Base-by-base conservation (phyloP, 2,329 filamentous ascomycete genomes). In the Proliferodiscus dingleyae region DNA sequence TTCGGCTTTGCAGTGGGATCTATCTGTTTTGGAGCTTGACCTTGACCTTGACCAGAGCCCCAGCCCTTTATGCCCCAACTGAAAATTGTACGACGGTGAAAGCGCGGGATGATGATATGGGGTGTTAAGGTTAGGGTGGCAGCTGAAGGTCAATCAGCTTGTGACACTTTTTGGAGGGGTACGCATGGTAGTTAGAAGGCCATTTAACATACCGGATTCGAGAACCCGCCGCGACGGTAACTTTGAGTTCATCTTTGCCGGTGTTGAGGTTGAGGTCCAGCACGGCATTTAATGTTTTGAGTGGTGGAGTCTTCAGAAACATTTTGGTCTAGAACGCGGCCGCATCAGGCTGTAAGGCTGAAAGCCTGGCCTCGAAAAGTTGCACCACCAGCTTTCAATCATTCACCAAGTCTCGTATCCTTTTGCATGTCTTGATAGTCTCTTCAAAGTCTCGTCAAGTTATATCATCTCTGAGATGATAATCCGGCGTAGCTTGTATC, bases 221-320 rank as follows among this genome's bases (percentile, higher is more conserved):
- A 75, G 71, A 57, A 84, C 68, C 69, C 77, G 77, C 70, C 79
- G 70, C 59, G 80, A 72, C 56, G 82, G 80, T 61, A 81, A 68
- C 65, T 77, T 75, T 59, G 84, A 66, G 68, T 73, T 86, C 84
- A 88, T 89, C 38, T 43, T 56, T 49, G 43, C 21, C 44, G 53
- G 43, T 52, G 39, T 33, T 46, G 37, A 40, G 43, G 22, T 39
- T 34, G 32, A 34, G 16, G 32, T 6, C 16, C n/a, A n/a, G n/a
- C n/a, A n/a, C n/a, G n/a, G n/a, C n/a, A n/a, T n/a, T n/a, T n/a
- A n/a, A n/a, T n/a, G n/a, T n/a, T n/a, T n/a, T n/a, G n/a, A n/a
- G n/a, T n/a, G n/a, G n/a, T n/a, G n/a, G n/a, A n/a, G n/a, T n/a
- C n/a, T n/a, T 16, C 16, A 9, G 16, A 34, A 16, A 6, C n/a